Base-by-base conservation (phyloP, 495 filamentous ascomycete genomes). In the Clohesyomyces aquaticus region DNA sequence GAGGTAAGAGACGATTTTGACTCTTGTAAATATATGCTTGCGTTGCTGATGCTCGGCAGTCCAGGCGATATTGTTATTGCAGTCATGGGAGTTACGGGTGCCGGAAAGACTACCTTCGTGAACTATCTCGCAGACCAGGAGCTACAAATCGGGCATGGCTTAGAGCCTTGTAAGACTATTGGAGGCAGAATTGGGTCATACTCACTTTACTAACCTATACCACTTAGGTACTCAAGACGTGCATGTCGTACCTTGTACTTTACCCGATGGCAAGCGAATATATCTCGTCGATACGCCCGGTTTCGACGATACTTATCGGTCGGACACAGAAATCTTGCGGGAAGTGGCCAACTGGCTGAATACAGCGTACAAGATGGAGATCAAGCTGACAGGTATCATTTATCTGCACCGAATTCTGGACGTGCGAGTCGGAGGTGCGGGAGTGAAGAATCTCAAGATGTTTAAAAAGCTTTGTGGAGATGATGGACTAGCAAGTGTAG, bases 51-150 rank as follows among this genome's bases (percentile, higher is more conserved):
- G 27, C 23, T 23, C 27, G 27, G 14, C 21, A 50, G 47, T 25
- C 19, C 47, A 19, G 61, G 43, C 10, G 61, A 64, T 41, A 29
- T 65, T 21, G 32, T 77, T 25, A 68, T 78, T 47, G 55, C 74
- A 0, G 60, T 78, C 3, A 75, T 78, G 71, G 63, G 63, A 12
- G 16, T 61, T n/a, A 66, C 63, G 16, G 63, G 63, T 3, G 35
- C 27, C 18, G 63, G 63, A 18, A 66, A 66, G 48, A 61, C 56
- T 1, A 55, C 56, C 1, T 66, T 66, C 32, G 27, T 67, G 9
- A 53, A 53, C 21, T 51, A 57, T n/a, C 41, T 64, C 45, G 16
- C 61, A 3, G 61, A 64, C 25, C 16, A 18, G 18, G 38, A 28
- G 21, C 23, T 55, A 4, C 25, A 28, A 23, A 28, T 65, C 11